Evolutionary conservation across 495 filamentous ascomycete genomes (phyloP).

Genomic region (Hyaloscypha bicolor): DNA sequence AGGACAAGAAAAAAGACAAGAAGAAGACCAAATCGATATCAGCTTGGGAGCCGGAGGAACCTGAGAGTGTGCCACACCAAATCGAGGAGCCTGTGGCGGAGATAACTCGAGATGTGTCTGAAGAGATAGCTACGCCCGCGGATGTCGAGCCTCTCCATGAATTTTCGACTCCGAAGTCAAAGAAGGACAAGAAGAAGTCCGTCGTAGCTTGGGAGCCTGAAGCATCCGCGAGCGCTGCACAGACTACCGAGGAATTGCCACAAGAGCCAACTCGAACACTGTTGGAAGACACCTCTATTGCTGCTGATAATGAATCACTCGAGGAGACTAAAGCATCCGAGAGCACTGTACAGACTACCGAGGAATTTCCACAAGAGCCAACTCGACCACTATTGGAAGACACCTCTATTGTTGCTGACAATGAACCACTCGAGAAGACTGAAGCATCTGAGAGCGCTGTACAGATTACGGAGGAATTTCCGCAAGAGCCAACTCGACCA

Average conservation of each 20-base stretch:
- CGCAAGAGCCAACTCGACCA: not conserved
- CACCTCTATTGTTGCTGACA: not conserved
- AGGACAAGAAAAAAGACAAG: slow-evolving; percentile 37
- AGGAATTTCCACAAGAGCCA: not conserved
- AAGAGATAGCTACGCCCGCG: not conserved
- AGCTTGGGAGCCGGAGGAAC: slow-evolving; percentile 21
- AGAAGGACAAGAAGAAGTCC: slow-evolving; percentile 16
- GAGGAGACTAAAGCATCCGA: not conserved
- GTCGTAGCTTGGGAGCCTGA: slow-evolving; percentile 1
- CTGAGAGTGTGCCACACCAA: not conserved
- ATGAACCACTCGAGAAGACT: not conserved
- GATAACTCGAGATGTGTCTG: not conserved
- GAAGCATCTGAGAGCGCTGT: not conserved
- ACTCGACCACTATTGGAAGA: not conserved
- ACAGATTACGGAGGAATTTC: slow-evolving; percentile 6
- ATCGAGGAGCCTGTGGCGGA: slow-evolving; percentile 2
- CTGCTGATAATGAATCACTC: not conserved
- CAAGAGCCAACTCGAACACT: not conserved
- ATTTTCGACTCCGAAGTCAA: slow-evolving; percentile 15
- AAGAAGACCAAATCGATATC: slow-evolving; percentile 39
- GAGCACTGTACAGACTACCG: not conserved
- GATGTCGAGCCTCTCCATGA: slow-evolving; percentile 1
- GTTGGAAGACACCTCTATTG: not conserved
- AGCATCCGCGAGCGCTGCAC: not conserved
- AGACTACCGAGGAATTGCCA: not conserved